phyloP scores from a whole-genome alignment of 495 filamentous ascomycete species.

The Wilcoxina mikolae region DNA sequence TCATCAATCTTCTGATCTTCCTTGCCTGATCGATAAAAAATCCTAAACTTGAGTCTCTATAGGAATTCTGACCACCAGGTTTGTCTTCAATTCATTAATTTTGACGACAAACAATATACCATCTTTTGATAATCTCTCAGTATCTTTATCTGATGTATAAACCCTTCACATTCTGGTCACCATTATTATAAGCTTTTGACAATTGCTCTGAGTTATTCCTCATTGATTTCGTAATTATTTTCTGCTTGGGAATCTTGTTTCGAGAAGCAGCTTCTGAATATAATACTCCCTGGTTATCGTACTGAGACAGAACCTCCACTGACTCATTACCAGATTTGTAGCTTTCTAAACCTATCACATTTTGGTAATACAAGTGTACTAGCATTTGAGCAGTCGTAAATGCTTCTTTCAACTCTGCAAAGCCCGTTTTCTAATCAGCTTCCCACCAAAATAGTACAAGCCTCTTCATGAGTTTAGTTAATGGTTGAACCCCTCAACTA shows the following conservation, averaged over 20 bases:
- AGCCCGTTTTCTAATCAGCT: background rate
- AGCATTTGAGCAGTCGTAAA: slow-evolving; percentile 5
- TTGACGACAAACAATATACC: background rate
- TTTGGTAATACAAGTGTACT: slow-evolving; percentile 7
- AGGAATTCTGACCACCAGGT: background rate
- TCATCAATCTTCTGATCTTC: background rate
- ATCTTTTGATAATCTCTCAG: slow-evolving; percentile 23
- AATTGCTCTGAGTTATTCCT: slow-evolving; percentile 6
- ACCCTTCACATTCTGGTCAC: background rate
- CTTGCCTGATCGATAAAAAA: background rate
- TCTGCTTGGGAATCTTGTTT: slow-evolving; percentile 9
- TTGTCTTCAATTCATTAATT: background rate
- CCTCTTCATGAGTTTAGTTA: slow-evolving; percentile 5
- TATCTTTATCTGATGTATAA: slow-evolving; percentile 3
- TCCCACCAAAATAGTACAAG: background rate
- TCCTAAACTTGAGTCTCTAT: background rate
- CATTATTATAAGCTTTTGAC: background rate
- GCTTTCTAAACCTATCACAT: slow-evolving; percentile 2
- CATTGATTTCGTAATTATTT: slow-evolving; percentile 4
- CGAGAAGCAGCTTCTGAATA: slow-evolving; percentile 8
- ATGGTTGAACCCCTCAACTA: slow-evolving; percentile 12
- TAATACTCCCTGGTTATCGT: background rate
- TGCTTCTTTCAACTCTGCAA: background rate
- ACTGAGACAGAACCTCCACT: slow-evolving; percentile 5
- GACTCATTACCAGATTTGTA: slow-evolving; percentile 7